Conservation (phyloP, 768 basidiomycete genomes). For the Cystofilobasidium ferigula region DNA sequence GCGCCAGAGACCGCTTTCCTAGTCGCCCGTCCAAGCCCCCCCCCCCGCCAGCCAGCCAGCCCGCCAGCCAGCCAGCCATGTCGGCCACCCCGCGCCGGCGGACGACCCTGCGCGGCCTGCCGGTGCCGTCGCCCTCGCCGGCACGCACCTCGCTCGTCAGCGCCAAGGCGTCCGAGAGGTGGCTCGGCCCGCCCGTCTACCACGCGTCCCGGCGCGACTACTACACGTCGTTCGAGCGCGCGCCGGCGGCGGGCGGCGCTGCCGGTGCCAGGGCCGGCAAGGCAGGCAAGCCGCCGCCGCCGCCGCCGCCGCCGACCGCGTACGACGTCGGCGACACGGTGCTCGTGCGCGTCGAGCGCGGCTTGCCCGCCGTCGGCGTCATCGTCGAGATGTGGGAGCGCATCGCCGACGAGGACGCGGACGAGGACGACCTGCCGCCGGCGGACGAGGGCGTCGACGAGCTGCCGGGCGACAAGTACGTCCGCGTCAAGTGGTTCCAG, state of each 20-base stretch:
- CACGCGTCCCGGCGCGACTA: background rate
- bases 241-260: background rate
- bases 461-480: slow-evolving; percentile 29
- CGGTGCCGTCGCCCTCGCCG: slow-evolving; percentile 7
- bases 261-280: background rate
- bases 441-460: slow-evolving; percentile 31
- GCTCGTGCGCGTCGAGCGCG: slow-evolving; percentile 10
- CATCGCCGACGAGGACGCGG: slow-evolving; percentile 26
- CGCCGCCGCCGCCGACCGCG: too few species aligned
- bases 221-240: slow-evolving; percentile 2
- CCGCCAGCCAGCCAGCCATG: slow-evolving; percentile 5
- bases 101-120: background rate
- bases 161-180: background rate
- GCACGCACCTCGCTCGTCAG: background rate
- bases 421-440: slow-evolving; percentile 24
- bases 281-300: background rate
- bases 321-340: slow-evolving; percentile 18
- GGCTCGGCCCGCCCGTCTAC: background rate
- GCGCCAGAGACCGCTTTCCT: too few species aligned
- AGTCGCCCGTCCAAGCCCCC: too few species aligned
- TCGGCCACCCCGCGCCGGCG: background rate
- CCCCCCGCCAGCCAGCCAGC: too few species aligned
- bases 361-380: slow-evolving; percentile 20
- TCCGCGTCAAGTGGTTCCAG: slow-evolving; percentile 27
- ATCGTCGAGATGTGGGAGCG: slow-evolving; percentile 26